Evolutionary conservation across 2,329 filamentous ascomycete genomes (phyloP).

Genomic region (Exophiala bonariae): DNA sequence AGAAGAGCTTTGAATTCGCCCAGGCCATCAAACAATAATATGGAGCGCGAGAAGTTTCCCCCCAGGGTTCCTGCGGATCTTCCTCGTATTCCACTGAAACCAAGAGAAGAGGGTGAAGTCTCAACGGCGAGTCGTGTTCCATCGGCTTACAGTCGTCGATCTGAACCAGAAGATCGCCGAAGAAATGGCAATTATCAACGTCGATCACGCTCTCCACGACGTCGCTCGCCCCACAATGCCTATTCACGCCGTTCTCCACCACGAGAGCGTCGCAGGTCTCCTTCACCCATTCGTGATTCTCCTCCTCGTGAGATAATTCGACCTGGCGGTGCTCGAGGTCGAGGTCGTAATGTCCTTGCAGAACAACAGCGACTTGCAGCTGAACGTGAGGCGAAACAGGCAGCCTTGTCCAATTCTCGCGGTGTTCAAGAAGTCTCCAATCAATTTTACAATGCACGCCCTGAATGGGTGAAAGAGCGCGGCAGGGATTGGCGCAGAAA

Average conservation of each 20-base stretch:
- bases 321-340: constrained; percentile 47
- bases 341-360: constrained; percentile 43
- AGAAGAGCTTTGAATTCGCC: constrained; percentile 2
- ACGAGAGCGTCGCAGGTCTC: constrained; percentile 40
- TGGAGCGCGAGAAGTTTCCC: constrained; percentile 6
- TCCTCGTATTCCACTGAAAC: constrained; percentile 22
- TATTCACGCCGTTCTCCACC: constrained; percentile 31
- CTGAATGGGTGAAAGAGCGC: constrained; percentile 85
- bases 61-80: constrained; percentile 23
- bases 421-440: constrained; percentile 82
- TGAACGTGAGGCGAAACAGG: constrained; percentile 39
- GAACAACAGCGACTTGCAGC: constrained; percentile 38
- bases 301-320: constrained; percentile 46
- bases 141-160: constrained; percentile 23
- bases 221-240: constrained; percentile 21
- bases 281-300: constrained; percentile 41
- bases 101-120: constrained; percentile 27
- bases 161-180: constrained; percentile 30
- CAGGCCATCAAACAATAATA: constrained; percentile 8
- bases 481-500: constrained; percentile 93
- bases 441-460: constrained; percentile 94
- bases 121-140: constrained; percentile 16
- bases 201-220: constrained; percentile 23
- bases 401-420: constrained; percentile 41
- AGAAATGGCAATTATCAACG: constrained; percentile 31